A percentile compares a stretch with the other conserved stretches of the same genome.
Conservation (phyloP, 805 yeast species). For the Millerago galiae region DNA sequence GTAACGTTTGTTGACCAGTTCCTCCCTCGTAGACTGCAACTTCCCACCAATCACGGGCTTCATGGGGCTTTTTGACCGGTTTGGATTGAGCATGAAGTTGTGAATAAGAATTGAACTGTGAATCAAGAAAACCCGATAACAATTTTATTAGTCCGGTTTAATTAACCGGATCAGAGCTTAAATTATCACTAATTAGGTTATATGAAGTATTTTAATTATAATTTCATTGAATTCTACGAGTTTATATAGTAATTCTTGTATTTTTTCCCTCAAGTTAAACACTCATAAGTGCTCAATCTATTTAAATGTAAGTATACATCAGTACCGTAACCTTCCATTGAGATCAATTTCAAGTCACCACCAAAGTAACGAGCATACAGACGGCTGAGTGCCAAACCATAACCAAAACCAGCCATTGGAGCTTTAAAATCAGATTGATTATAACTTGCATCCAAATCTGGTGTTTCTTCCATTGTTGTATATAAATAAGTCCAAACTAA, state of each 20-base stretch:
- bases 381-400: conserved; percentile 82
- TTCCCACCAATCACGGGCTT: neutral
- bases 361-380: conserved; percentile 87
- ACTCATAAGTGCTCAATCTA: conserved; percentile 55
- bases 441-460: conserved; percentile 36
- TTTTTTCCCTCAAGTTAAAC: conserved; percentile 11
- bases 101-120: too few species aligned
- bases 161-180: too few species aligned
- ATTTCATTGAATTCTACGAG: too few species aligned
- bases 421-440: conserved; percentile 67
- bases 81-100: neutral
- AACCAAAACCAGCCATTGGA: conserved; percentile 93
- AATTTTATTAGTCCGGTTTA: too few species aligned
- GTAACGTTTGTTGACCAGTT: conserved; percentile 25
- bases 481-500: conserved; percentile 87
- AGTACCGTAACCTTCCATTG: conserved; percentile 94
- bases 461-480: conserved; percentile 76
- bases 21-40: conserved; percentile 17
- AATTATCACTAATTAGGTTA: too few species aligned
- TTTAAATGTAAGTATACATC: conserved; percentile 86
- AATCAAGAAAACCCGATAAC: too few species aligned
- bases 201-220: too few species aligned
- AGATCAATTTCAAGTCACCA: conserved; percentile 78
- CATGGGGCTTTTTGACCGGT: neutral
- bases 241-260: neutral